Evolutionary conservation across 768 basidiomycete species (phyloP), one percentile per base, ranked within the genome.

Genomic region (Cubamyces lactineus): DNA sequence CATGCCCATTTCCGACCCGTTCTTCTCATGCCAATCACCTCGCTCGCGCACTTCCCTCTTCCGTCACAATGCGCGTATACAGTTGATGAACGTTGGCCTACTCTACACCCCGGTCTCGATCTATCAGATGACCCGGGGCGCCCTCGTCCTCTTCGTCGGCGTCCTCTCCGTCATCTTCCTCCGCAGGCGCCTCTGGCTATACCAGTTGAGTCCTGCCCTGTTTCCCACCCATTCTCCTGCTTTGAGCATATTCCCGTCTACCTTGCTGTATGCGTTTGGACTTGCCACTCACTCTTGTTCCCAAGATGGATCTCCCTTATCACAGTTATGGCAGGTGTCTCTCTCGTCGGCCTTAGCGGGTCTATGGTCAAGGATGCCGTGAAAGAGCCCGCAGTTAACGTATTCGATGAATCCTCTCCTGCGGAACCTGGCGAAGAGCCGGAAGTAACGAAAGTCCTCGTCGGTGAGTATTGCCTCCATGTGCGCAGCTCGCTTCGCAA

Each of bases 81-180:
- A 81, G 78, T 78, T 97, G 66, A 98, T 98, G 97, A 97, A 97
- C 72, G 81, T 96, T 66, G 97, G 97, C 57, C 83, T 99, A 49
- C 83, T 99, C 40, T 94, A 96, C 75, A 96, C 95, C 1, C 96
- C 96, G 28, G 97, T 99, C 57, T 95, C 92, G 45, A 94, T 98
- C 68, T 98, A 93, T 79, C 96, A 97, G 75, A 96, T 97, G 95
- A 93, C 88, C 63, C 87, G 91, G 61, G 95, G 96, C 53, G 90
- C 94, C 45, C 86, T 97, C 59, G 94, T 97, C 50, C 83, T 96
- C 56, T 98, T 95, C 76, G 96, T 98, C 62, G 96, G 94, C 48
- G 71, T 92, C 57, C 84, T 98, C 67, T 92, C 89, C 53, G 95
- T 98, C 70, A 73, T 95, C 59, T 98, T 98, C 82, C 86, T 99